A percentile compares a stretch with the other conserved stretches of the same genome.
Conservation (phyloP, 139 green algal species). For the Pseudopediastrum boryanum region DNA sequence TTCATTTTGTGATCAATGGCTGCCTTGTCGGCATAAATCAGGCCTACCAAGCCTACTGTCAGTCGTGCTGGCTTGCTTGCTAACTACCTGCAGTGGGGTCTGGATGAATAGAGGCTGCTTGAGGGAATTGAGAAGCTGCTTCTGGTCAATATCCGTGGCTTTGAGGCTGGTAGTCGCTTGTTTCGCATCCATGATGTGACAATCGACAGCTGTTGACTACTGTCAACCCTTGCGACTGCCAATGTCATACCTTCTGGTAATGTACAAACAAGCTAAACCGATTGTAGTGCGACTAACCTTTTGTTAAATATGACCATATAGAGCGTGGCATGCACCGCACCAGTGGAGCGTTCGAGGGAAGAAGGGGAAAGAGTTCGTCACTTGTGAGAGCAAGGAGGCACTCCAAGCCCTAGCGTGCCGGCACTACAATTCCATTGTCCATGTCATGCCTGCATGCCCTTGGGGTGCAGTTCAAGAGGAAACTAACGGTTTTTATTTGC, state of each 20-base stretch:
- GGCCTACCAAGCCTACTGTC: neutral
- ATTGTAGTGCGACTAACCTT: neutral
- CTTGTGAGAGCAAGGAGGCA: no score
- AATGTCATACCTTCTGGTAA: neutral
- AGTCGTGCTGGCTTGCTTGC: neutral
- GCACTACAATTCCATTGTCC: no score
- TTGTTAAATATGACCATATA: no score
- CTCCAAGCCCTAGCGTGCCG: no score
- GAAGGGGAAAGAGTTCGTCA: no score
- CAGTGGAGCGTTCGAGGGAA: no score
- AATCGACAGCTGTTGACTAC: no score
- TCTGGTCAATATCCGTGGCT: constrained; percentile 25
- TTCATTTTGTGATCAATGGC: neutral
- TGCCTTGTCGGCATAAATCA: constrained; percentile 2
- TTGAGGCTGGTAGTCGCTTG: neutral
- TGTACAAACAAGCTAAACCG: neutral
- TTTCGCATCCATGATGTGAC: neutral
- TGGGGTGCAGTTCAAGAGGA: no score
- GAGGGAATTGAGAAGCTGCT: constrained; percentile 44
- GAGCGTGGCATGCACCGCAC: no score
- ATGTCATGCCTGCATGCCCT: neutral
- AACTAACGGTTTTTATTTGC: no score
- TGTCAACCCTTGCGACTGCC: neutral
- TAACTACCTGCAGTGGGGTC: constrained; percentile 52
- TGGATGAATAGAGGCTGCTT: constrained; percentile 58